A percentile compares a stretch with the other conserved stretches of the same genome.
phyloP scores from a whole-genome alignment of 148 eudicot species.

The Mesembryanthemum crystallinum region DNA sequence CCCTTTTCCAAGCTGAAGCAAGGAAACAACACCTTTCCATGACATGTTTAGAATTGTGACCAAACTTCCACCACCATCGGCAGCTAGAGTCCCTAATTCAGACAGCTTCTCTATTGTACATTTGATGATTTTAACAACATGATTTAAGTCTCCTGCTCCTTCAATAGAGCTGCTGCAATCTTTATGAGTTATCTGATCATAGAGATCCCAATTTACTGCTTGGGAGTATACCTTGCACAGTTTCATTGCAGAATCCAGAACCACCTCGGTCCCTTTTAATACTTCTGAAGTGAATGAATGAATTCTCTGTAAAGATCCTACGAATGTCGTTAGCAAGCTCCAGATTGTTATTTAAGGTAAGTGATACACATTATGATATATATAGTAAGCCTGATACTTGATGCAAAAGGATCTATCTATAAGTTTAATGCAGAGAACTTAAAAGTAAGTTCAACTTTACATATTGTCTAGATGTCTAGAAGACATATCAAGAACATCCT shows the following conservation, averaged over 20 bases:
- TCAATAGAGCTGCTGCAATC: slow-evolving; percentile 25
- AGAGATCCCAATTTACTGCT: slow-evolving; percentile 51
- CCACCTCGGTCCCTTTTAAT: slow-evolving; percentile 49
- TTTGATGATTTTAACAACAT: slow-evolving; percentile 47
- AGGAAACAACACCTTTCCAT: slow-evolving; percentile 91
- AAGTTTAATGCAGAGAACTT: not conserved
- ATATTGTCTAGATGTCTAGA: not conserved
- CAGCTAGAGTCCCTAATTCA: slow-evolving; percentile 80
- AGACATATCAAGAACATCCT: not conserved
- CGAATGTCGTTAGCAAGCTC: slow-evolving; percentile 29
- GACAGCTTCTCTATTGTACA: slow-evolving; percentile 58
- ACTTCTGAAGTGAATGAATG: slow-evolving; percentile 53
- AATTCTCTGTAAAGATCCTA: slow-evolving; percentile 48
- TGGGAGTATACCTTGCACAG: slow-evolving; percentile 63
- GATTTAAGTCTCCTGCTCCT: slow-evolving; percentile 36
- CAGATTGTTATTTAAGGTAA: not conserved
- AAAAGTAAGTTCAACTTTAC: not conserved
- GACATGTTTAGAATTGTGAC: slow-evolving; percentile 74
- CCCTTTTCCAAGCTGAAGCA: slow-evolving; percentile 87
- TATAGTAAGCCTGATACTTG: not conserved
- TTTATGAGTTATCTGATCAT: slow-evolving; percentile 31
- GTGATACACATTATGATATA: not conserved
- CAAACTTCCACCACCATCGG: slow-evolving; percentile 81
- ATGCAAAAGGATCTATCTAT: too few relatives aligned
- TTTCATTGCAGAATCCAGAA: slow-evolving; percentile 62